Evolutionary conservation across 352 stramenopile species (phyloP), one percentile per base, ranked within the genome.

Genomic region (Globisporangium okanoganense): DNA sequence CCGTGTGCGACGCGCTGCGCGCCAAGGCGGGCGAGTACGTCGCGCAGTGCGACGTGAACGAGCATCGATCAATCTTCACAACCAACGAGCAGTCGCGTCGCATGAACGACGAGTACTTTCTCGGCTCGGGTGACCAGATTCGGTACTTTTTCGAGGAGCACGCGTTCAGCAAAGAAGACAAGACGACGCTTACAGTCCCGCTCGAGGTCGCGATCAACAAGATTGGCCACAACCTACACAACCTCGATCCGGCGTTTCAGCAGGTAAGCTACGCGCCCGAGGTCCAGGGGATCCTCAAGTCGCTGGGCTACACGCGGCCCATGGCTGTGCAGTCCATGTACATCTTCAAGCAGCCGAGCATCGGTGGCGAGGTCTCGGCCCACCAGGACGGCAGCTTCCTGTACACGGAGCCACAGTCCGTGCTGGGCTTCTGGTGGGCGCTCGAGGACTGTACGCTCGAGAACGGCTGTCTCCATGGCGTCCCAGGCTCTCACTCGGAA

Each of bases 341-440:
- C 73, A 98, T 98, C 71, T 98, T 98, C 78, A 99, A 99, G 71
- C 90, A 98, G 70, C 86, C 90, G 20, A 79, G 74, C 35, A 96
- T 98, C 56, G 95, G 96, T 35, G 95, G 94, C 36, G 90, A 97
- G 44, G 95, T 99, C 0, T 92, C 88, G 53, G 79, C 88, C n/a
- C 96, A 99, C 80, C 96, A 99, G 75, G 96, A 99, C 76, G 96
- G 91, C 13, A 98, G 90, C 29, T 99, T 98, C 67, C 81, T 99
- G n/a, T 97, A 90, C 74, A 99, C 96, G 20, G 82, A 96, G 68
- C 95, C 96, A 18, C 96, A 98, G 75, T 97, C 94, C 0, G 97
- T 97, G 44, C 71, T 98, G 12, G 96, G 96, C 9, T 84, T 99
- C 12, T 99, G 96, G 96, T 90, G 97, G 75, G 96, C 96, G 10